These are phyloP conservation scores for Gossypium trilobum DNA, from an alignment of 441 rosid genomes.

Conservation along the genomic window DNA sequence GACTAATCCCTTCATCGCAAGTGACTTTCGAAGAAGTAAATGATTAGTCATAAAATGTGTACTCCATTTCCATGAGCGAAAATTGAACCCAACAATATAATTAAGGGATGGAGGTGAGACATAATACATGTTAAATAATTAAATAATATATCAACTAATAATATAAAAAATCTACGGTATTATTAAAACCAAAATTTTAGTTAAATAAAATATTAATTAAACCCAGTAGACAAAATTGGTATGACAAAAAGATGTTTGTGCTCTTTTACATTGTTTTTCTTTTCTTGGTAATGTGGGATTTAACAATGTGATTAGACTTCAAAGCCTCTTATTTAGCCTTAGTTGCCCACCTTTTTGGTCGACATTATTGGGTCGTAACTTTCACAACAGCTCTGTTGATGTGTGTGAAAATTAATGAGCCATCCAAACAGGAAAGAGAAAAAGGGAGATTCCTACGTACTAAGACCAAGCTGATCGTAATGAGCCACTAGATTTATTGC, in stretches of 20 bases:
- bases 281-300: not conserved
- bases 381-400: not conserved
- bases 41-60: too few species aligned
- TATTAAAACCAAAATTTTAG: too few species aligned
- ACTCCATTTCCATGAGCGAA: too few species aligned
- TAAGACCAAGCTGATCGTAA: not conserved
- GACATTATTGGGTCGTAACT: not conserved
- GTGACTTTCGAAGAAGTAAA: too few species aligned
- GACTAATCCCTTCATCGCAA: too few species aligned
- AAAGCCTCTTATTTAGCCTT: not conserved
- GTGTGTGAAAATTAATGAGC: not conserved
- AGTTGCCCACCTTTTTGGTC: not conserved
- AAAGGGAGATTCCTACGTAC: conserved; percentile 8
- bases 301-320: not conserved
- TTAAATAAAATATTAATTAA: too few species aligned
- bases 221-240: not conserved
- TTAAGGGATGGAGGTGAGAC: too few species aligned
- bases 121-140: too few species aligned
- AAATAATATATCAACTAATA: too few species aligned
- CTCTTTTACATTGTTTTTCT: not conserved
- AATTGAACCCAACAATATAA: too few species aligned
- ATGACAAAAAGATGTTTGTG: not conserved
- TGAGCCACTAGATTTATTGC: not conserved
- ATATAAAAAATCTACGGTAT: too few species aligned
- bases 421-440: conserved; percentile 13